Percentiles rank a stretch among this genome's conserved stretches.
These are phyloP conservation scores for Exophiala sp. DNA, from an alignment of 2,329 filamentous ascomycete genomes.

Conservation along the genomic window DNA sequence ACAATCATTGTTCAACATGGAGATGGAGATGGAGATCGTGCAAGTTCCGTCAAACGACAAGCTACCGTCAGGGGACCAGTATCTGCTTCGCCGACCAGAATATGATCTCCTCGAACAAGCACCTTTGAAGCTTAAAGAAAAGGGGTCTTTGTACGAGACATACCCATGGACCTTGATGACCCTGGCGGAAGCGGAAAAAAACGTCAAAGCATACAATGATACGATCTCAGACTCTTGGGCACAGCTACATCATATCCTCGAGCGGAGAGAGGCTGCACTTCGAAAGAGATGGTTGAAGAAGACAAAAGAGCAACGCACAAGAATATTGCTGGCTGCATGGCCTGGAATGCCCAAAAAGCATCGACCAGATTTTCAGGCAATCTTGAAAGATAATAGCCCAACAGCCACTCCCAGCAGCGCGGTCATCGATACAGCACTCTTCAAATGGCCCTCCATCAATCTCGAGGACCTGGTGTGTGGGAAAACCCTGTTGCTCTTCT, in stretches of 20 bases:
- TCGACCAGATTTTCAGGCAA: slow-evolving; percentile 50
- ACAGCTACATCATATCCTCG: slow-evolving; percentile 36
- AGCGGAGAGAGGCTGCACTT: slow-evolving; percentile 51
- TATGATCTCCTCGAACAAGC: too few species aligned
- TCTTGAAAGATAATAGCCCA: slow-evolving; percentile 25
- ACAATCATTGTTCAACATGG: too few species aligned
- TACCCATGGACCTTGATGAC: too few species aligned
- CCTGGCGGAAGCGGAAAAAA: too few species aligned
- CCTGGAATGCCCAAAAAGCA: slow-evolving; percentile 50
- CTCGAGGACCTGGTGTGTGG: slow-evolving; percentile 51
- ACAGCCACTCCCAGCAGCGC: background rate
- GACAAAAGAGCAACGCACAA: slow-evolving; percentile 43
- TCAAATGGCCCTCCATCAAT: slow-evolving; percentile 56
- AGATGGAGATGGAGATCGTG: too few species aligned
- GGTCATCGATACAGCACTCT: slow-evolving; percentile 28
- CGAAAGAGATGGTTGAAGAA: slow-evolving; percentile 57
- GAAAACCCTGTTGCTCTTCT: slow-evolving; percentile 47
- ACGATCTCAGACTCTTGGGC: too few species aligned
- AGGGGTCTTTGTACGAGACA: too few species aligned
- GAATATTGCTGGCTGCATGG: slow-evolving; percentile 49
- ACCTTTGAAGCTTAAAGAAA: too few species aligned
- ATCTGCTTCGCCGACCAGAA: too few species aligned
- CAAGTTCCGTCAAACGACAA: too few species aligned
- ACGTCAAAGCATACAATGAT: too few species aligned
- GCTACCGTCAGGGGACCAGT: too few species aligned